phyloP scores from a whole-genome alignment of 495 filamentous ascomycete genomes.

The Penicillium arizonense region DNA sequence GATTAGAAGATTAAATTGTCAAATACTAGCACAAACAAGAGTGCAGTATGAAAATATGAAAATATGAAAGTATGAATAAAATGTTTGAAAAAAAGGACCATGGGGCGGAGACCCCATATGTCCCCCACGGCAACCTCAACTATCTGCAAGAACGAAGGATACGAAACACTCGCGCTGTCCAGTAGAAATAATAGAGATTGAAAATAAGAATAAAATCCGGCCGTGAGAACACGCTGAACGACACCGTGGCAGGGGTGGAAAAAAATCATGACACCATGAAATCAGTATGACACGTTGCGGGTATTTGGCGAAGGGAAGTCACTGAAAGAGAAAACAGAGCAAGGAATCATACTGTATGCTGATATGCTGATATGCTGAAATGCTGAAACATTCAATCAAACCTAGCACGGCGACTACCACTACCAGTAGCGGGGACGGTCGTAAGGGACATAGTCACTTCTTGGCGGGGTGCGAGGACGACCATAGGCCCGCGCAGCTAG shows the following conservation, averaged over 20 bases:
- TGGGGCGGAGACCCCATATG: neutral
- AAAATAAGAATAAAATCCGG: neutral
- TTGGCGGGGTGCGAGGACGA: constrained; percentile 43
- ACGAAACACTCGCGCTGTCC: constrained; percentile 5
- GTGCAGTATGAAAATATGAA: too few relatives aligned
- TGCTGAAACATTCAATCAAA: constrained; percentile 11
- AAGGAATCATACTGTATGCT: too few relatives aligned
- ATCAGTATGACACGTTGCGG: constrained; percentile 25
- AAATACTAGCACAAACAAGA: too few relatives aligned
- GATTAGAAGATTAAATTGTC: too few relatives aligned
- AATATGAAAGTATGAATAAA: constrained; percentile 1
- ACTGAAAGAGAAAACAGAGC: neutral
- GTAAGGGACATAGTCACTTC: constrained; percentile 43
- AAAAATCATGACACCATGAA: constrained; percentile 22
- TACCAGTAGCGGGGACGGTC: constrained; percentile 51
- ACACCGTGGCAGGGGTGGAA: constrained; percentile 18
- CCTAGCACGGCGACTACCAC: constrained; percentile 1
- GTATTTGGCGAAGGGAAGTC: constrained; percentile 18
- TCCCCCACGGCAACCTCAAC: neutral
- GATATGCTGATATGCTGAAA: constrained; percentile 6
- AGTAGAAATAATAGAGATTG: neutral
- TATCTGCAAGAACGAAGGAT: neutral
- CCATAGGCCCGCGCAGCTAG: constrained; percentile 41
- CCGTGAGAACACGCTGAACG: constrained; percentile 12
- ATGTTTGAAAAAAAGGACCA: neutral